Conservation (phyloP, 2,329 filamentous ascomycete genomes). For the Verticillium nubilum region DNA sequence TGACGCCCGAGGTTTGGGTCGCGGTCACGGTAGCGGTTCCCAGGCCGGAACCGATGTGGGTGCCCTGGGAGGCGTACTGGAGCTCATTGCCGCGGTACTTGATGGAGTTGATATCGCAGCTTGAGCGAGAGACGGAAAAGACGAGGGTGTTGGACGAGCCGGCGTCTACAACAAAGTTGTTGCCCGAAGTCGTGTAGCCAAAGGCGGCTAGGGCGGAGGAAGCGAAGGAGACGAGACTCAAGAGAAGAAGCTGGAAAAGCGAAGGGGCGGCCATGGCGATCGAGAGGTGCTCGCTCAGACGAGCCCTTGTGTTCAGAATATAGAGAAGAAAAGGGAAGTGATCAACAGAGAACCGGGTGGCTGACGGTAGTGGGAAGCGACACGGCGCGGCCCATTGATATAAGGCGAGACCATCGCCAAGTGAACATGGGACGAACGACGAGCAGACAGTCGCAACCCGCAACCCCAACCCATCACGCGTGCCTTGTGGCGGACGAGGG, state of each 20-base stretch:
- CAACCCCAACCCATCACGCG: neutral
- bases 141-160: slow-evolving; percentile 42
- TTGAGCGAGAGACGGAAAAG: slow-evolving; percentile 45
- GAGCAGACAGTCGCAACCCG: neutral
- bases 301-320: neutral
- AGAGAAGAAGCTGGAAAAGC: slow-evolving; percentile 7
- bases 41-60: slow-evolving; percentile 55
- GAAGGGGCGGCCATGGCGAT: slow-evolving; percentile 5
- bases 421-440: neutral
- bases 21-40: slow-evolving; percentile 52
- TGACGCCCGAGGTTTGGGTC: slow-evolving; percentile 36
- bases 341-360: neutral
- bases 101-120: slow-evolving; percentile 60
- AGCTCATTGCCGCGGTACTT: slow-evolving; percentile 53
- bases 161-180: slow-evolving; percentile 40
- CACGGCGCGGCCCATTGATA: neutral
- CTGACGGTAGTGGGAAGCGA: neutral
- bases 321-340: neutral
- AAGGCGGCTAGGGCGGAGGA: slow-evolving; percentile 32
- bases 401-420: neutral
- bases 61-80: slow-evolving; percentile 44
- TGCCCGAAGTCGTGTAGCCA: slow-evolving; percentile 32
- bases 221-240: slow-evolving; percentile 20
- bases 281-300: neutral
- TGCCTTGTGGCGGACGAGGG: neutral